Evolutionary conservation across 805 yeast species (phyloP), one percentile per base, ranked within the genome.

Genomic region (Candida arabinofermentans): DNA sequence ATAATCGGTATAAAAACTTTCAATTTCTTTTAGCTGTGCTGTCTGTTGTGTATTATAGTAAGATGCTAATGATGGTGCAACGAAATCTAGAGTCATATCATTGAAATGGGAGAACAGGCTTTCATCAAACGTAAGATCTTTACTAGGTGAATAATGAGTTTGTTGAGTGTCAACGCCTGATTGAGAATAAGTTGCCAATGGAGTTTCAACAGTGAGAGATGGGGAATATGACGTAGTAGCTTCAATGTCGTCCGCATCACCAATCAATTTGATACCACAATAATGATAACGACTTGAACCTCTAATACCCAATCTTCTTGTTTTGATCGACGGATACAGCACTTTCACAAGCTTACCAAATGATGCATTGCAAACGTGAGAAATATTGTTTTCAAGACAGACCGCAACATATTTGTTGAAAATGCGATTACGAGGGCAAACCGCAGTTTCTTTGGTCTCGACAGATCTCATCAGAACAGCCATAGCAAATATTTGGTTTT

Each of bases 231-330:
- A 33, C 31, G 42, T 52, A 23, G 43, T 21, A 2, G 45, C 43
- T 16, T 51, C 61, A 22, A 49, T 47, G 44, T 60, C 48, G 49
- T 53, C 58, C 24, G 57, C 58, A 44, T 71, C 69, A 36, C 67
- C 67, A 34, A 62, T 54, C 21, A 73, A 51, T 49, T 71, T 73
- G 39, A 89, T 70, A 3, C 95, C 95, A 61, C 91, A 84, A 56
- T 86, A 88, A 59, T 87, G 95, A 61, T 89, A 89, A 57, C 83
- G 83, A 17, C 91, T 80, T 55, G 82, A 84, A 2, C 90, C 90
- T 37, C 95, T 70, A 59, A 81, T 77, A 2, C 96, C 96, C 40
- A 88, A 67, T 40, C 96, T 71, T 48, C 95, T 73, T 0, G 93
- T 84, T 24, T 80, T 78, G 46, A 86, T 67, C 41, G 69, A 67